These are phyloP conservation scores for Saksenaea oblongispora DNA, from an alignment of 371 early-diverging fungal species.

Conservation along the genomic window DNA sequence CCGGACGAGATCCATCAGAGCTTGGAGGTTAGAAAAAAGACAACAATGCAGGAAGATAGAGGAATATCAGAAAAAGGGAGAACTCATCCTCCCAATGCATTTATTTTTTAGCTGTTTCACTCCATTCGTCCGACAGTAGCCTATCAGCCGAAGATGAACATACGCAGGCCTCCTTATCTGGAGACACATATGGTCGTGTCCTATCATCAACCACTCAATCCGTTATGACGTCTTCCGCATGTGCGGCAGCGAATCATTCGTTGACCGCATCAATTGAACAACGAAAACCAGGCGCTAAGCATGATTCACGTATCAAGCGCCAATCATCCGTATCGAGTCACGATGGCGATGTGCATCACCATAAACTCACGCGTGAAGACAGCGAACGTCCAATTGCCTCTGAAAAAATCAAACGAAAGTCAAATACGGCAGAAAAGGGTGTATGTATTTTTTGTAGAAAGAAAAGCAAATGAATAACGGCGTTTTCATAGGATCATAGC, in stretches of 20 bases:
- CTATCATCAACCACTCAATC: constrained; percentile 37
- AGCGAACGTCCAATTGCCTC: constrained; percentile 55
- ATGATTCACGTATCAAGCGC: constrained; percentile 1
- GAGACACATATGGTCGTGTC: constrained; percentile 19
- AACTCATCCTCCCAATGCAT: neutral
- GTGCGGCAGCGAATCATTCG: neutral
- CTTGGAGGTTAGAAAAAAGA: neutral
- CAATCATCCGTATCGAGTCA: constrained; percentile 1
- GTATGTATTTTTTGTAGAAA: constrained; percentile 15
- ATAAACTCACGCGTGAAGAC: constrained; percentile 50
- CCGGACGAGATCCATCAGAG: neutral
- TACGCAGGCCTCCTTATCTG: constrained; percentile 25
- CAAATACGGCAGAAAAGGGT: constrained; percentile 36
- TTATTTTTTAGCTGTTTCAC: constrained; percentile 25
- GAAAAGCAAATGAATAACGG: too few relatives aligned
- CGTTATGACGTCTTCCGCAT: constrained; percentile 33
- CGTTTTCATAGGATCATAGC: constrained; percentile 25
- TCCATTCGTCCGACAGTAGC: constrained; percentile 45
- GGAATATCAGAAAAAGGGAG: neutral
- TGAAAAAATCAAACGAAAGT: constrained; percentile 54
- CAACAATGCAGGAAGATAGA: neutral
- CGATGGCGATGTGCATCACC: constrained; percentile 32
- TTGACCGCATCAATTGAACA: constrained; percentile 3
- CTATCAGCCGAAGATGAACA: constrained; percentile 31
- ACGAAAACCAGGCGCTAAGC: constrained; percentile 11